Evolutionary conservation across 306 rosid species (phyloP), one percentile per base, ranked within the genome.

Genomic region (Cyclanthera cordifolia): DNA sequence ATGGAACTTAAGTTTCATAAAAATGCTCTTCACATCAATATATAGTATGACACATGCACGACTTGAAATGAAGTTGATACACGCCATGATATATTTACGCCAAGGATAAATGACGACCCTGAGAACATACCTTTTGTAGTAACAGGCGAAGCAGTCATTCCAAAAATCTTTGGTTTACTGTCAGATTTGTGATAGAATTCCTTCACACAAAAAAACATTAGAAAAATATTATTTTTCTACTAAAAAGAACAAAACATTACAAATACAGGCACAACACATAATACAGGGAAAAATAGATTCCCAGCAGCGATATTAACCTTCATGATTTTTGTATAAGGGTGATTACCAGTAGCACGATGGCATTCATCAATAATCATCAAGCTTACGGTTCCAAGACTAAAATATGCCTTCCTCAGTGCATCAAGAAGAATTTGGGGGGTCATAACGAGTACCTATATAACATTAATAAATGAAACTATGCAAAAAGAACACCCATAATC

Each of bases 81-180:
- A 3, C 37, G 1, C 20, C 16, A 3, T 3, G 10, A 65, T 45
- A 45, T 30, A 45, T 56, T 50, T 34, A 34, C n/a, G n/a, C 15
- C 19, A 47, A n/a, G 55, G 15, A 53, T 53, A 10, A 10, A 12
- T 47, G 73, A 72, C 30, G 60, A 43, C 48, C 49, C 58, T 39
- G 43, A 32, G 13, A 13, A 0, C 45, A 24, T 83, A 86, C 98
- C 98, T 85, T 80, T 87, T 70, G 83, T 84, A 59, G 84, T 82
- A 53, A 93, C 85, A n/a, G 96, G 95, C 6, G 95, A 93, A 48
- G 98, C 89, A 4, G 94, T 93, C 93, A 89, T 89, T 73, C 94
- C 96, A 64, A 93, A 89, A 76, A 89, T 80, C 83, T 79, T 89
- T 63, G 98, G 98, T 85, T 87, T 93, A 53, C 78, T 80, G 72